Conservation (phyloP, 257 asterid genomes). For the Nicotiana attenuata region DNA sequence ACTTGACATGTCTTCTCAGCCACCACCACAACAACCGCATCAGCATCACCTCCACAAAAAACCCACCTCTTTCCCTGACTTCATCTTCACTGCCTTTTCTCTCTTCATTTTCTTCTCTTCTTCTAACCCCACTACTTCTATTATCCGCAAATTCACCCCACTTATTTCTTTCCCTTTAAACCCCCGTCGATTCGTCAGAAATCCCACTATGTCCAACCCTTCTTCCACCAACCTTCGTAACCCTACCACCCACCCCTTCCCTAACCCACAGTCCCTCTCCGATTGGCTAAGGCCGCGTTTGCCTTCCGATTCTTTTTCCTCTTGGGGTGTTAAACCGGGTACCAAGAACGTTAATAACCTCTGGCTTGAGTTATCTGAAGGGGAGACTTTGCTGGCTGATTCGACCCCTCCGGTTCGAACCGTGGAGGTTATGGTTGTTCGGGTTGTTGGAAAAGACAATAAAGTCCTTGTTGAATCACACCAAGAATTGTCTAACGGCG, state of each 20-base stretch:
- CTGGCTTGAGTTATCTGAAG: constrained; percentile 84
- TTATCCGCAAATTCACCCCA: constrained; percentile 29
- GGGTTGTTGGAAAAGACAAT: constrained; percentile 44
- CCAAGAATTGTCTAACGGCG: constrained; percentile 80
- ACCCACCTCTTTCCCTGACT: constrained; percentile 60
- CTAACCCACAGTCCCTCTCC: constrained; percentile 83
- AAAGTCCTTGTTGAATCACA: constrained; percentile 74
- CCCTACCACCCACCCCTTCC: constrained; percentile 37
- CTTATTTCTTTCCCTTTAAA: constrained; percentile 43
- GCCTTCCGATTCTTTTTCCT: constrained; percentile 58
- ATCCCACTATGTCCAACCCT: constrained; percentile 57
- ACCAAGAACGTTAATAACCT: constrained; percentile 82
- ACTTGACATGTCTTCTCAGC: constrained; percentile 33
- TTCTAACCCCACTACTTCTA: constrained; percentile 36
- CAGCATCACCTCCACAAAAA: constrained; percentile 45
- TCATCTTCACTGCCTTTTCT: constrained; percentile 71
- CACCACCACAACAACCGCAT: constrained; percentile 39
- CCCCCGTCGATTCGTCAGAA: constrained; percentile 42
- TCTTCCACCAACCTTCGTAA: constrained; percentile 24
- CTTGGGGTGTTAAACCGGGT: constrained; percentile 96
- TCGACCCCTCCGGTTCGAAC: constrained; percentile 75
- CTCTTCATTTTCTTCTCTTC: constrained; percentile 58
- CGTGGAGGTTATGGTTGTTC: constrained; percentile 69
- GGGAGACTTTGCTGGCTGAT: constrained; percentile 67
- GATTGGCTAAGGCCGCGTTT: constrained; percentile 85